phyloP scores from a whole-genome alignment of 495 filamentous ascomycete species.

The Penicillium taxi region DNA sequence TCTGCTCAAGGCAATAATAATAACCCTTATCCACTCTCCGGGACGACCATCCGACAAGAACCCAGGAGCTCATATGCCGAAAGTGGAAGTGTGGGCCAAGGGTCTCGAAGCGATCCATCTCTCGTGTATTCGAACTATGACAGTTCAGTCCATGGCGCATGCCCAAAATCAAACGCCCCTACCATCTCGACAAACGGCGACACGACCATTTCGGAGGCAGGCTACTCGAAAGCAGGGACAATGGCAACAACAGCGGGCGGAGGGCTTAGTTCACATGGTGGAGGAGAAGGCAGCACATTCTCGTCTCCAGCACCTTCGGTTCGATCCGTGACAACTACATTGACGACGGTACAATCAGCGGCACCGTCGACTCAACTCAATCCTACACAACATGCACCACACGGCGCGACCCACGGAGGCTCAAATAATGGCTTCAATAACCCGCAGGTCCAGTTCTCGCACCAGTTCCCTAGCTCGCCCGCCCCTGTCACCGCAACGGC shows the following conservation, averaged over 20 bases:
- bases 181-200: slow-evolving; percentile 77
- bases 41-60: slow-evolving; percentile 42
- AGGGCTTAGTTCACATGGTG: slow-evolving; percentile 56
- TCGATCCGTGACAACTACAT: slow-evolving; percentile 84
- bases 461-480: slow-evolving; percentile 68
- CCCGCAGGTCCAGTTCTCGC: slow-evolving; percentile 64
- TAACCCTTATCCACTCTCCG: slow-evolving; percentile 65
- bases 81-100: slow-evolving; percentile 16
- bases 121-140: slow-evolving; percentile 51
- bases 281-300: slow-evolving; percentile 76
- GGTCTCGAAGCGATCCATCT: slow-evolving; percentile 45
- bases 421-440: slow-evolving; percentile 42
- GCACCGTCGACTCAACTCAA: slow-evolving; percentile 58
- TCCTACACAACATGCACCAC: slow-evolving; percentile 30
- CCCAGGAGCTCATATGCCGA: slow-evolving; percentile 38
- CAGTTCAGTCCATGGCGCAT: slow-evolving; percentile 47
- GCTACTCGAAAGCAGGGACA: slow-evolving; percentile 72
- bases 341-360: slow-evolving; percentile 91
- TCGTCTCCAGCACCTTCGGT: slow-evolving; percentile 90
- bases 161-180: slow-evolving; percentile 64
- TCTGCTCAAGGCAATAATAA: slow-evolving; percentile 71
- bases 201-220: slow-evolving; percentile 62
- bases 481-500: slow-evolving; percentile 69
- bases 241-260: slow-evolving; percentile 54
- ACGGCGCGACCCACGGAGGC: slow-evolving; percentile 36